Evolutionary conservation across 208 protist species (phyloP).

Genomic region (Trypanosoma theileri): DNA sequence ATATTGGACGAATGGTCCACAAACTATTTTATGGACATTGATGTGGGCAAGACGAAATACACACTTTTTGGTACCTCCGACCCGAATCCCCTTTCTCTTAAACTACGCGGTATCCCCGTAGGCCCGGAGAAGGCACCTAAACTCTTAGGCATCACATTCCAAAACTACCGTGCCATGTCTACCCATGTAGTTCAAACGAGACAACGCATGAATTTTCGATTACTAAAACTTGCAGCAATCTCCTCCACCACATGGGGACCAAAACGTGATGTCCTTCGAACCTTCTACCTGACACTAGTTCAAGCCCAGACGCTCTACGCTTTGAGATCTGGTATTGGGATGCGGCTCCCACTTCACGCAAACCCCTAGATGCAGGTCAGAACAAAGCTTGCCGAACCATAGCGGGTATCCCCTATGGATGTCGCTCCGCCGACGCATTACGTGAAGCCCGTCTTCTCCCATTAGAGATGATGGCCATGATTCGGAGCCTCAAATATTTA

Average conservation of each 20-base stretch:
- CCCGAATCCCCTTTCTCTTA: slow-evolving; percentile 3
- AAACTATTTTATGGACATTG: slow-evolving; percentile 23
- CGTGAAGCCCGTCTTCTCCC: slow-evolving; percentile 1
- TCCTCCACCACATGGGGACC: slow-evolving; percentile 5
- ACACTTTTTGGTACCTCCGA: slow-evolving; percentile 6
- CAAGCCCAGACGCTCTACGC: slow-evolving; percentile 1
- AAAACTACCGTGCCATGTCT: no score
- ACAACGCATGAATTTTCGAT: not conserved
- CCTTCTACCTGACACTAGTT: slow-evolving; percentile 1
- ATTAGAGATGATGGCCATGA: not conserved
- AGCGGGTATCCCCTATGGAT: not conserved
- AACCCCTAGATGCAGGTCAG: not conserved
- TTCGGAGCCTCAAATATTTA: not conserved
- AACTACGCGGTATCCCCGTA: not conserved
- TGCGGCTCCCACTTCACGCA: not conserved
- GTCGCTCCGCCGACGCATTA: not conserved
- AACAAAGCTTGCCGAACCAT: slow-evolving; percentile 4
- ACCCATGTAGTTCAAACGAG: no score
- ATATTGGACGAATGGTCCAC: slow-evolving; percentile 10
- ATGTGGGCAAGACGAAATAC: slow-evolving; percentile 19
- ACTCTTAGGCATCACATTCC: no score
- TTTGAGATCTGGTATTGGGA: slow-evolving; percentile 12
- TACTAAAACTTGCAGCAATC: not conserved
- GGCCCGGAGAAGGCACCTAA: no score
- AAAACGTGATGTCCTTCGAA: not conserved